A percentile compares a stretch with the other conserved stretches of the same genome.
These are phyloP conservation scores for Saksenaea vasiformis DNA, from an alignment of 371 early-diverging fungal species.

Conservation along the genomic window DNA sequence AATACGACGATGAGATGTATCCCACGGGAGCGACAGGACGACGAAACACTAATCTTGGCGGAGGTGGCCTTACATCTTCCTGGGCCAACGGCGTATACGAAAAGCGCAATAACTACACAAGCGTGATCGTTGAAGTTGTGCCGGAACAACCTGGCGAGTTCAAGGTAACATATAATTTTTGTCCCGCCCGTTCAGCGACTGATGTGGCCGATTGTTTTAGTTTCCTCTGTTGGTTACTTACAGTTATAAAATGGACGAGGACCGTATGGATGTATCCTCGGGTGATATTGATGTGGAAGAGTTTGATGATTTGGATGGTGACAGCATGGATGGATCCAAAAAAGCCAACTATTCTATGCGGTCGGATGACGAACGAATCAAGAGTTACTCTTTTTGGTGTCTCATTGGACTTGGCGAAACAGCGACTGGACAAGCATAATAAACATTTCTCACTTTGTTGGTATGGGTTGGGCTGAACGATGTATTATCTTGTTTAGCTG, in stretches of 20 bases:
- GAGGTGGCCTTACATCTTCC: constrained; percentile 21
- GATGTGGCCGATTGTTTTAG: constrained; percentile 25
- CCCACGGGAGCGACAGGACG: constrained; percentile 24
- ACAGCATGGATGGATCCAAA: constrained; percentile 29
- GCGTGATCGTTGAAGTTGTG: constrained; percentile 60
- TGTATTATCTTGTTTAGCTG: neutral
- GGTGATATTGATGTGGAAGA: constrained; percentile 48
- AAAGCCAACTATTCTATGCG: constrained; percentile 34
- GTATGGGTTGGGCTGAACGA: neutral
- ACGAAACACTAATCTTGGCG: neutral
- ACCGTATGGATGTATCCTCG: constrained; percentile 48
- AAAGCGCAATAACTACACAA: constrained; percentile 60
- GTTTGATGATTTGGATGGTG: constrained; percentile 30
- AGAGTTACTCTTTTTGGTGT: constrained; percentile 64
- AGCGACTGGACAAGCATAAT: neutral
- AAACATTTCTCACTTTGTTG: neutral
- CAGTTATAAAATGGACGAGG: constrained; percentile 60
- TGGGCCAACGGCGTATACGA: constrained; percentile 59
- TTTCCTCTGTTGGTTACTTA: constrained; percentile 68
- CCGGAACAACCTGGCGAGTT: constrained; percentile 53
- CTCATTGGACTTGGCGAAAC: constrained; percentile 59
- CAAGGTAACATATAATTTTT: constrained; percentile 38
- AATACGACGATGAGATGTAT: constrained; percentile 73
- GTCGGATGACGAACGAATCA: constrained; percentile 44
- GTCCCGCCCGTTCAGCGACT: neutral